These are phyloP conservation scores for Colletotrichum lentis DNA, from an alignment of 2,329 filamentous ascomycete genomes.

Conservation along the genomic window DNA sequence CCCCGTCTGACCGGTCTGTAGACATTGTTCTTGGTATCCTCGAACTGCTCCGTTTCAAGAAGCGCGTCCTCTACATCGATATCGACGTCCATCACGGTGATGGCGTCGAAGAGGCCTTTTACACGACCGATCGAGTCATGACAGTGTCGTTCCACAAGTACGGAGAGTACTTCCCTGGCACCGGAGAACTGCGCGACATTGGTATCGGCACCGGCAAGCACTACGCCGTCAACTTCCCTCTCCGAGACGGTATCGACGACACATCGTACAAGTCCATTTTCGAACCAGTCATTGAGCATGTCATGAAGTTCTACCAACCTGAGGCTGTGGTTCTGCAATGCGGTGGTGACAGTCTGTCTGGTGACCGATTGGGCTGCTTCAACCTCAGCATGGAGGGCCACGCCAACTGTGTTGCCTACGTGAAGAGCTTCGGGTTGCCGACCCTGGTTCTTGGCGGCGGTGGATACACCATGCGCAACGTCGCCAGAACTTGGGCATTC, in stretches of 20 bases:
- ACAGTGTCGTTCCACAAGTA: constrained; percentile 97
- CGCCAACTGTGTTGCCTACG: constrained; percentile 90
- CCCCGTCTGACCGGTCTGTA: constrained; percentile 50
- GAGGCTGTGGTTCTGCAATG: constrained; percentile 95
- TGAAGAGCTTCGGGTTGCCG: constrained; percentile 84
- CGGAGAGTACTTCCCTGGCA: constrained; percentile 94
- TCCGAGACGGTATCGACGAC: constrained; percentile 92
- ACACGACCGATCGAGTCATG: constrained; percentile 91
- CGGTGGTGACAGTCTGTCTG: constrained; percentile 92
- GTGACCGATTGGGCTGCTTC: constrained; percentile 94
- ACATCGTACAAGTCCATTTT: constrained; percentile 90
- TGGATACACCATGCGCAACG: constrained; percentile 96
- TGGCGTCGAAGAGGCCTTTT: constrained; percentile 92
- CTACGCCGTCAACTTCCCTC: constrained; percentile 89
- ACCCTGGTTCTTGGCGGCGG: constrained; percentile 94
- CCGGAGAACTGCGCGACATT: constrained; percentile 84
- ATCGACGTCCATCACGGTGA: constrained; percentile 96
- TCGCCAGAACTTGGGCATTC: constrained; percentile 95
- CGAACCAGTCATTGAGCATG: constrained; percentile 84
- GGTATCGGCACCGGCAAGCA: constrained; percentile 89
- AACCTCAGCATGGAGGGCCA: constrained; percentile 97
- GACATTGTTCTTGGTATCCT: constrained; percentile 96
- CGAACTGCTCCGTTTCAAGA: constrained; percentile 87
- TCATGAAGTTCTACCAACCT: constrained; percentile 88
- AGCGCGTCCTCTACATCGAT: constrained; percentile 96